Base-by-base conservation (phyloP, 2,329 filamentous ascomycete genomes). In the Hypocreales sp. region DNA sequence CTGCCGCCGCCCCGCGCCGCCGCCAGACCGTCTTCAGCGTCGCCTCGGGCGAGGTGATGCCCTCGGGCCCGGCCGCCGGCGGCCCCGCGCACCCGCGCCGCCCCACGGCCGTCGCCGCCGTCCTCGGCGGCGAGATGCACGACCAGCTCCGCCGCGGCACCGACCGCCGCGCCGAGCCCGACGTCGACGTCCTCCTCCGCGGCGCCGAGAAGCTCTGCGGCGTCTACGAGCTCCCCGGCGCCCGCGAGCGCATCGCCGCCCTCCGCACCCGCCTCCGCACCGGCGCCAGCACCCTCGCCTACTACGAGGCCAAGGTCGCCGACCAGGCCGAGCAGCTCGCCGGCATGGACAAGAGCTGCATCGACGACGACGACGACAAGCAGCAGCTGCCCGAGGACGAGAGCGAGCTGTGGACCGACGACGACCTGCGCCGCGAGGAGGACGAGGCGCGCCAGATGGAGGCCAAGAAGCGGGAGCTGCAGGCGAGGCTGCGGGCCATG, bases 151-250 rank as follows among this genome's bases (percentile, higher is more conserved):
- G 70, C 53, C 35, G 63, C 46, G 66, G 63, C 25, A 67, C 56
- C 22, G 48, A 53, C 31, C 45, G 46, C 28, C 18, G 18, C 18
- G 10, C 7, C 7, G 46, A 65, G 35, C 77, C 75, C 8, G 83
- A 92, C 15, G 65, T 94, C 3, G 82, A 95, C 49, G 65, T 92
- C 2, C 56, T 98, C 17, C 63, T 98, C 14, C 65, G 70, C 28
- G 86, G 87, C 1, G 87, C 86, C 1, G 84, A 94, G 60, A 93
- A 84, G 60, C 66, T 95, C 17, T 86, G 84, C 40, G 68, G 68
- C 24, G 86, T 94, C 16, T 95, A 94, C 46, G 78, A 82, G 19
- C 66, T 92, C 16, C 68, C 79, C 0, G 86, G 84, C 5, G 82
- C 81, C 5, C 51, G 67, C 11, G 82, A 92, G 43, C 69, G 75